Base-by-base conservation (phyloP, 176 grass and related monocot genomes). In the Carex pumila region DNA sequence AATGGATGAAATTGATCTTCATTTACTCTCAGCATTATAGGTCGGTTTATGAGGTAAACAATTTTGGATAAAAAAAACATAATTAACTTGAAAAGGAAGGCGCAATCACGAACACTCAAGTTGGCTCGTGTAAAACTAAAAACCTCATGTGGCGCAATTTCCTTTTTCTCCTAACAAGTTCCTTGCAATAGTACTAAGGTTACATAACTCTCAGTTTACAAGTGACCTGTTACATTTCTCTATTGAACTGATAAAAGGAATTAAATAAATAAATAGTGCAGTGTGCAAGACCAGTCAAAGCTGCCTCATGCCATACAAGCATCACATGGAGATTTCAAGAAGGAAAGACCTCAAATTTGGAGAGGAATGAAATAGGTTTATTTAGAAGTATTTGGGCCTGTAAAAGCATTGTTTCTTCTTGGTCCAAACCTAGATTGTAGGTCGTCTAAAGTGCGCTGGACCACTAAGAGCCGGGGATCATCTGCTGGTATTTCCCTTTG, bases 401-500 rank as follows among this genome's bases (percentile, higher is more conserved):
- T 64, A 63, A 81, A 81, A 81, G 62, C 41, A 84, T 90, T 94
- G 85, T 85, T 90, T 85, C 91, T 90, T 74, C 89, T 86, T 52
- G 70, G 85, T 52, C 89, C 93, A 54, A 75, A 85, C 45, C 92
- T 69, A 55, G 80, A 13, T 6, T 66, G 85, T 58, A 92, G 60
- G 70, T 99, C 82, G 52, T 99, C 91, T 37, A 93, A 86, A 14
- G 83, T 78, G 61, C 88, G 93, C 25, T 68, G 64, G n/a, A 94
- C 93, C 0, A 92, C 34, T 12, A 99, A 11, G 85, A 92, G 88
- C 9, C 96, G 86, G 64, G 91, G 93, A 88, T 95, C 96, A 39
- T 99, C 93, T 2, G 89, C 75, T 58, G 96, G 96, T 76, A 99
- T 95, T 89, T 99, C 91, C 57, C 96, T 84, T 81, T 88, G 85